Evolutionary conservation across 148 eudicot species (phyloP), one percentile per base, ranked within the genome.

Genomic region (Diospyros lotus): DNA sequence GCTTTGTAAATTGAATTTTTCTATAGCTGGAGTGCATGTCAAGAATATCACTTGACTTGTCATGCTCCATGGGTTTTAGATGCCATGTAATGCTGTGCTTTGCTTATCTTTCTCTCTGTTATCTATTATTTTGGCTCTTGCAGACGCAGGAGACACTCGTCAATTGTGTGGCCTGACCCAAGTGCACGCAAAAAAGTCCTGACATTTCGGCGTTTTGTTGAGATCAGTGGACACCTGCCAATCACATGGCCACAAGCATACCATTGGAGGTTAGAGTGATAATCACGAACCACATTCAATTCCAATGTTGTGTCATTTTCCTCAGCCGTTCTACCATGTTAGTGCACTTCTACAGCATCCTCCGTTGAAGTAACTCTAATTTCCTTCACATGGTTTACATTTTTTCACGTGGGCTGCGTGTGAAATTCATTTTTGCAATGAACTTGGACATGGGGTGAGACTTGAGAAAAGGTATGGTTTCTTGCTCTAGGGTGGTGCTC

Each of bases 341-440:
- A 58, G 39, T 48, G 58, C 43, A 51, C 71, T 9, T 68, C 73
- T 40, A 53, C 41, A 69, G 15, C 9, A 10, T 68, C 41, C 72
- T 68, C 43, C 40, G 6, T 48, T 4, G 38, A 53, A 39, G 43
- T 17, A 43, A 39, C 45, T 55, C 41, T 40, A 15, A 42, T 71
- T 59, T 59, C 17, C 63, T 13, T 45, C 60, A 51, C 45, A 40
- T 38, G 53, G 73, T 54, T 71, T 38, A 56, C 55, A 9, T 18
- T 55, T 28, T 42, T 71, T 69, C 60, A 69, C 73, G 45, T 38
- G 72, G 72, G 61, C 61, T 54, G 46, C 72, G 5, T 51, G 41
- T 55, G 52, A 39, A 5, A 12, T 58, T 63, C 66, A 9, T 63
- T 3, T 40, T 12, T 39, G 45, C 5, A 63, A 39, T 40, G 43